Evolutionary conservation across 805 yeast genomes (phyloP).

Genomic region (Blastobotrys parvus): DNA sequence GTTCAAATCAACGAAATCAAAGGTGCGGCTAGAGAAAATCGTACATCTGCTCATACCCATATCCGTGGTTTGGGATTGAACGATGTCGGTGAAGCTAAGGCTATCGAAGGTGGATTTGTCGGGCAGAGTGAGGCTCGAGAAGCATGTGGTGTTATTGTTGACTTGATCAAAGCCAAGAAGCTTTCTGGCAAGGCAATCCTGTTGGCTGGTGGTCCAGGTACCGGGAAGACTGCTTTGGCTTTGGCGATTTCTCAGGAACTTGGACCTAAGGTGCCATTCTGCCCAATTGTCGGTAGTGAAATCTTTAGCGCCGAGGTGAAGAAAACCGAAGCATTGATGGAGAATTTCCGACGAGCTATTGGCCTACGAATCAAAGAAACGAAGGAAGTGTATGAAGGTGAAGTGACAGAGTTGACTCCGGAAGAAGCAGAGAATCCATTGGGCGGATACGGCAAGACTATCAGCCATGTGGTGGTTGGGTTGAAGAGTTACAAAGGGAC

Average conservation of each 20-base stretch:
- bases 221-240: constrained; percentile 97
- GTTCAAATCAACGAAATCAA: constrained; percentile 73
- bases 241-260: constrained; percentile 91
- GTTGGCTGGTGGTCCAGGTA: constrained; percentile 96
- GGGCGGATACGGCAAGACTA: constrained; percentile 97
- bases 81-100: constrained; percentile 78
- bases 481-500: constrained; percentile 88
- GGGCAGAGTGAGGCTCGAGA: constrained; percentile 61
- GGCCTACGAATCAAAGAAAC: constrained; percentile 95
- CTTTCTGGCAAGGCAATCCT: constrained; percentile 95
- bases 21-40: constrained; percentile 46
- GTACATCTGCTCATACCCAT: constrained; percentile 96
- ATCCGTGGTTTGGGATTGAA: constrained; percentile 92
- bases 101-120: constrained; percentile 81
- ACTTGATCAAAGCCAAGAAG: constrained; percentile 81
- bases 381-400: constrained; percentile 97
- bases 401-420: constrained; percentile 90
- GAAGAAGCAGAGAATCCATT: constrained; percentile 95
- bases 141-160: constrained; percentile 93
- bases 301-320: constrained; percentile 92
- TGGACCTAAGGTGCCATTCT: constrained; percentile 96
- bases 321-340: constrained; percentile 94
- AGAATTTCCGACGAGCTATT: constrained; percentile 91
- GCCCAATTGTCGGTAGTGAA: constrained; percentile 94
- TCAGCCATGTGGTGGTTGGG: constrained; percentile 88